These are phyloP conservation scores for Colletotrichum acutatum DNA, from an alignment of 2,329 filamentous ascomycete species.

Conservation along the genomic window DNA sequence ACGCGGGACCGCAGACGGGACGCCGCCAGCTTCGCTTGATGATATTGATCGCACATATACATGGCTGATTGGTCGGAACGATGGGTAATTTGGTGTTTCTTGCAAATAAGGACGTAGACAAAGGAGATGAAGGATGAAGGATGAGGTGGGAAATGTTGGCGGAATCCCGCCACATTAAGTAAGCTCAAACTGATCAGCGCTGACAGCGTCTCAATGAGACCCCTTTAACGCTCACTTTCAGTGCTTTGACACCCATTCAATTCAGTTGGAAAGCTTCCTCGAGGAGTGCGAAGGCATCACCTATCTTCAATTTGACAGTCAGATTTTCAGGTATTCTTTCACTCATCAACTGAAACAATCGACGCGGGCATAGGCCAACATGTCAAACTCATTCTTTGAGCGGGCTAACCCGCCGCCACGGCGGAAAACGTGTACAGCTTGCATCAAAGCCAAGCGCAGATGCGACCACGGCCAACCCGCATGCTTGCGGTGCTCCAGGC, in stretches of 20 bases:
- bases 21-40: not conserved
- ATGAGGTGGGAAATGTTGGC: conserved; percentile 16
- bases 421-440: conserved; percentile 67
- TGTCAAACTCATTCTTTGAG: conserved; percentile 43
- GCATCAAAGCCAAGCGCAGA: conserved; percentile 66
- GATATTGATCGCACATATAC: not conserved
- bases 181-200: not conserved
- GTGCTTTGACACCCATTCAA: not conserved
- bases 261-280: not conserved
- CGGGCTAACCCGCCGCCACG: conserved; percentile 57
- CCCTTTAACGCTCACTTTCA: not conserved
- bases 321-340: not conserved
- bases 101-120: not conserved
- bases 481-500: conserved; percentile 63
- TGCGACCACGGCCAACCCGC: conserved; percentile 63
- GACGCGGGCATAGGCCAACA: not conserved
- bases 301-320: not conserved
- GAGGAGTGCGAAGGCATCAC: too few relatives aligned
- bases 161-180: conserved; percentile 32
- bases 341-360: not conserved
- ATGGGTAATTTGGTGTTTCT: too few relatives aligned
- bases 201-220: not conserved
- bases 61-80: not conserved
- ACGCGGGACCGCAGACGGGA: not conserved
- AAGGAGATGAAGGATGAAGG: not conserved